Percentiles rank a stretch among this genome's conserved stretches.
Conservation (phyloP, 2,329 filamentous ascomycete genomes). For the Fusarium luffae region DNA sequence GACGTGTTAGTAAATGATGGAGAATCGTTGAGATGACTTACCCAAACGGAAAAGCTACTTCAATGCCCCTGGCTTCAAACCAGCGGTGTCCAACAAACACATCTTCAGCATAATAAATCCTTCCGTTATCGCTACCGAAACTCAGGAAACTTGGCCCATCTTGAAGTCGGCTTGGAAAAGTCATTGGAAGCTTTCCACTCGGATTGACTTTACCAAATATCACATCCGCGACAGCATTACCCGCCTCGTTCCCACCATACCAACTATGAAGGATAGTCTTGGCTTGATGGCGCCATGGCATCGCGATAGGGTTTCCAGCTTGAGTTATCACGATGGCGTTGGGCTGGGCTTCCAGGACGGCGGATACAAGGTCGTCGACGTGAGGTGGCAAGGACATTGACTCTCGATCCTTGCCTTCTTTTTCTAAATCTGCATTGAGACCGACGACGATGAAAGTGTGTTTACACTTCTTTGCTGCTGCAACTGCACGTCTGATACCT, state of each 20-base stretch:
- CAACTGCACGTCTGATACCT: slow-evolving; percentile 14
- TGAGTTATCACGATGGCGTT: slow-evolving; percentile 22
- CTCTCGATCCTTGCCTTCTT: slow-evolving; percentile 27
- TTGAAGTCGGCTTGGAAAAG: slow-evolving; percentile 7
- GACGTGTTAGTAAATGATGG: background rate
- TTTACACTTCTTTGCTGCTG: slow-evolving; percentile 10
- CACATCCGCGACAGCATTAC: slow-evolving; percentile 25
- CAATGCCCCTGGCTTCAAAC: slow-evolving; percentile 15
- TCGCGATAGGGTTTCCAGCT: slow-evolving; percentile 23
- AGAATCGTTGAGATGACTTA: accelerated
- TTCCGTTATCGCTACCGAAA: slow-evolving; percentile 24
- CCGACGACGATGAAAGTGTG: slow-evolving; percentile 19
- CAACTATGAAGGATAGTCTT: slow-evolving; percentile 28
- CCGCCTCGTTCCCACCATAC: slow-evolving; percentile 30
- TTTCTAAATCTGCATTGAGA: slow-evolving; percentile 27
- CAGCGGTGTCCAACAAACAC: slow-evolving; percentile 30
- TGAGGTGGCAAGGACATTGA: slow-evolving; percentile 20
- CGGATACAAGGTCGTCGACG: slow-evolving; percentile 21
- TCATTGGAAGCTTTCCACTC: slow-evolving; percentile 26
- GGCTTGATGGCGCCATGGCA: slow-evolving; percentile 22
- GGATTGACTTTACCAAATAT: slow-evolving; percentile 24
- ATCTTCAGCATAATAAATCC: slow-evolving; percentile 25
- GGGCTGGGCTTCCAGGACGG: slow-evolving; percentile 15
- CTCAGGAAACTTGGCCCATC: slow-evolving; percentile 17
- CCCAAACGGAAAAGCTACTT: slow-evolving; percentile 27